Conservation (phyloP, 768 basidiomycete species). For the Mycena haematopus region DNA sequence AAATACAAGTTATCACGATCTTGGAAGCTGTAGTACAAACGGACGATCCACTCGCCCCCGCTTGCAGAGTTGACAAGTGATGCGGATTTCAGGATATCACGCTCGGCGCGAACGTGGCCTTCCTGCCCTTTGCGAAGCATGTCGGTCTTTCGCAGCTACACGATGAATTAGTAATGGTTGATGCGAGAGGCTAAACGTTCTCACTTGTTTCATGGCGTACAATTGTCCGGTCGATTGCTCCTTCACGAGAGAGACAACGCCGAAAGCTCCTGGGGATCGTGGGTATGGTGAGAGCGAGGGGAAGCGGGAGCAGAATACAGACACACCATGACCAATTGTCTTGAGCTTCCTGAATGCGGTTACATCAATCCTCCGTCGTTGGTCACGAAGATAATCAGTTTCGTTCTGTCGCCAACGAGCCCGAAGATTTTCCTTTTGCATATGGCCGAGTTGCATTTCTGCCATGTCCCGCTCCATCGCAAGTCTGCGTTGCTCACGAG, state of each 20-base stretch:
- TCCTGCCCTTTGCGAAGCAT: constrained; percentile 98
- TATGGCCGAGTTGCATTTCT: constrained; percentile 70
- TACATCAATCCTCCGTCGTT: constrained; percentile 80
- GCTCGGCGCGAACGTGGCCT: constrained; percentile 95
- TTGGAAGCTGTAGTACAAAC: constrained; percentile 92
- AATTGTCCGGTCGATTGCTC: constrained; percentile 81
- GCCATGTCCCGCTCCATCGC: constrained; percentile 91
- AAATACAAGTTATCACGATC: constrained; percentile 95
- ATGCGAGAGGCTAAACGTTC: constrained; percentile 12
- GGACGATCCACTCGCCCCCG: constrained; percentile 92
- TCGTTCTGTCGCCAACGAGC: constrained; percentile 86
- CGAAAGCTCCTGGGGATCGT: constrained; percentile 79
- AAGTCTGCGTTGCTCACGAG: constrained; percentile 82
- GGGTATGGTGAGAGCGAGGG: constrained; percentile 28
- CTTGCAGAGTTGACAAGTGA: constrained; percentile 77
- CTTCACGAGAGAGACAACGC: constrained; percentile 91
- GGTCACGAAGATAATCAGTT: constrained; percentile 87
- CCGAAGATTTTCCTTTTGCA: constrained; percentile 74
- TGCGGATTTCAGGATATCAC: constrained; percentile 92
- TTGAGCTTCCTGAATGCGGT: constrained; percentile 89
- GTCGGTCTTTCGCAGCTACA: constrained; percentile 86
- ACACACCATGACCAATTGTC: constrained; percentile 90
- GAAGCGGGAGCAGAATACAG: constrained; percentile 24
- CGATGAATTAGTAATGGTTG: constrained; percentile 28
- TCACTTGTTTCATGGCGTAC: constrained; percentile 97